A percentile compares a stretch with the other conserved stretches of the same genome.
phyloP scores from a whole-genome alignment of 345 rosid species.

The Litchi chinensis region DNA sequence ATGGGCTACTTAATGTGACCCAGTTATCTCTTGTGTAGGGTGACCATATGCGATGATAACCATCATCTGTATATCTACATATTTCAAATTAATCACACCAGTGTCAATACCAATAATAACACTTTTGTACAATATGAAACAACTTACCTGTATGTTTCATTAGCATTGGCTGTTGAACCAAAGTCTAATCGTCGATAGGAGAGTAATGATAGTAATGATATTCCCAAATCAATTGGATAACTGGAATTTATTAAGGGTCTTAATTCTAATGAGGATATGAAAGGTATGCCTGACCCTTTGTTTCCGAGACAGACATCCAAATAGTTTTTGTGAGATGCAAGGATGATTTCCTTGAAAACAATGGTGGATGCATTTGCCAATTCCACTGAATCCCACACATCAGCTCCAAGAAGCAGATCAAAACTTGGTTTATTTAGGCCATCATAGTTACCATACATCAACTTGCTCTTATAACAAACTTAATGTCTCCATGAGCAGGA shows the following conservation, averaged over 20 bases:
- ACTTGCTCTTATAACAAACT: slow-evolving; percentile 22
- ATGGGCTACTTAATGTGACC: slow-evolving; percentile 2
- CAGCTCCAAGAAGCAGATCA: slow-evolving; percentile 19
- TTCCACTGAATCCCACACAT: slow-evolving; percentile 13
- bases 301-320: slow-evolving; percentile 8
- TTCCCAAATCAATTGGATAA: slow-evolving; percentile 2
- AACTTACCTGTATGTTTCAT: neutral
- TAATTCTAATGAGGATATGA: slow-evolving; percentile 15
- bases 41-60: slow-evolving; percentile 40
- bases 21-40: slow-evolving; percentile 8
- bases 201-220: neutral
- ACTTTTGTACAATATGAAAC: too few relatives aligned
- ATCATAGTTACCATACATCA: slow-evolving; percentile 31
- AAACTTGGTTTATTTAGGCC: neutral
- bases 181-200: neutral
- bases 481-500: neutral
- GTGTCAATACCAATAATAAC: neutral
- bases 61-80: slow-evolving; percentile 42
- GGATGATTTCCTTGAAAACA: neutral
- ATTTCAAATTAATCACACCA: neutral
- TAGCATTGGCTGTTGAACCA: neutral
- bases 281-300: slow-evolving; percentile 10
- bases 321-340: neutral
- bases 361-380: neutral
- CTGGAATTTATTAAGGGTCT: slow-evolving; percentile 12